Percentiles rank a stretch among this genome's conserved stretches.
These are phyloP conservation scores for Fremontodendron californicum DNA, from an alignment of 345 rosid genomes.

Conservation along the genomic window DNA sequence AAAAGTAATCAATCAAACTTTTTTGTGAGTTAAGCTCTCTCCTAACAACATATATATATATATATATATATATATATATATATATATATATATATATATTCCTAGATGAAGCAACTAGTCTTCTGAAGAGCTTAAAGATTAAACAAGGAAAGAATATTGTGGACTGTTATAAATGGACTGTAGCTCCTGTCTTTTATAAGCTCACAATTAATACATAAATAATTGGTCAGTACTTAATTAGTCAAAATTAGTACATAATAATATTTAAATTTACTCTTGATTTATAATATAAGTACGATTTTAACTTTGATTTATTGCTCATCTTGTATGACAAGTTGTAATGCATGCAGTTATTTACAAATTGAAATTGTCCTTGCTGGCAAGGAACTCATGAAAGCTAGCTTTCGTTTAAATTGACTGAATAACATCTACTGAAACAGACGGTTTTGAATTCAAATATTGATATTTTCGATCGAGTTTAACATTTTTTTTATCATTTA, in stretches of 20 bases:
- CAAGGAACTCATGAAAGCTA: background rate
- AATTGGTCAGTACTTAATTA: background rate
- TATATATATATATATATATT: background rate
- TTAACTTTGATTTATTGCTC: background rate
- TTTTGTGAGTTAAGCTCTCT: background rate
- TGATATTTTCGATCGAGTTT: background rate
- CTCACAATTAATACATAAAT: background rate
- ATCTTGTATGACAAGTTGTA: background rate
- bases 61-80: background rate
- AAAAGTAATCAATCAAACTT: background rate
- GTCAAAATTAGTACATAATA: background rate
- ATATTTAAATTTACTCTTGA: background rate
- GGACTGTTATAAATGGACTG: constrained; percentile 12
- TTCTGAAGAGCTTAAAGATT: background rate
- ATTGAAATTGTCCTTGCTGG: background rate
- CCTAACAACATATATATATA: too few relatives aligned
- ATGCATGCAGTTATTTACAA: background rate
- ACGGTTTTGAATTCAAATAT: background rate
- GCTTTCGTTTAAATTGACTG: background rate
- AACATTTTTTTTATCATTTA: background rate
- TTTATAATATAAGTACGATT: background rate
- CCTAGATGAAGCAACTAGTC: constrained; percentile 15
- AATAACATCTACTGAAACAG: background rate
- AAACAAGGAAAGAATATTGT: background rate
- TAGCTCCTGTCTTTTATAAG: background rate